Percentiles rank a stretch among this genome's conserved stretches.
These are phyloP conservation scores for Pittosporum tobira DNA, from an alignment of 129 eudicot genomes.

Conservation along the genomic window DNA sequence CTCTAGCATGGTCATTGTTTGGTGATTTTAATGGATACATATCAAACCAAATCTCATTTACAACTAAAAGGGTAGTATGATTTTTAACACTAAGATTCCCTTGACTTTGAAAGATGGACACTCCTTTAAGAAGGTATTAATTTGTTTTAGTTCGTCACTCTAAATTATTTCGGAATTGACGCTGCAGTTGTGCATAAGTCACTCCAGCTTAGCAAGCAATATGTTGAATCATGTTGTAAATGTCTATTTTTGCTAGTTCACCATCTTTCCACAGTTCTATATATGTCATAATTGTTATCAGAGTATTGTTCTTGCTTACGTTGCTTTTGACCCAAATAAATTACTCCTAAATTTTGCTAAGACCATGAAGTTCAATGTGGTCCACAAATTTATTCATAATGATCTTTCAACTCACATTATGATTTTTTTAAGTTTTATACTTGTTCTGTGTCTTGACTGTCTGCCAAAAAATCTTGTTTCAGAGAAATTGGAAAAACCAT, in stretches of 20 bases:
- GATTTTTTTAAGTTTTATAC: not conserved
- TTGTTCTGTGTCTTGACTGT: conserved; percentile 32
- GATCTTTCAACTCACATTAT: no score
- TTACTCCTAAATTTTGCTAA: not conserved
- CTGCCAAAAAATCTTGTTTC: conserved; percentile 30
- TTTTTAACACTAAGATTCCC: not conserved
- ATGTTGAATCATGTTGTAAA: no score
- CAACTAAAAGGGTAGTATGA: not conserved
- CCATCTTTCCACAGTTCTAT: not conserved
- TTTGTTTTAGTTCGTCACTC: not conserved
- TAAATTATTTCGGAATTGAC: not conserved
- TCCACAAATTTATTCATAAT: no score
- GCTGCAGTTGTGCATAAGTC: not conserved
- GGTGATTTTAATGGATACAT: no score
- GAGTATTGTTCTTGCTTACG: not conserved
- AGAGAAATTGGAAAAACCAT: conserved; percentile 27
- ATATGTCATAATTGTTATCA: no score
- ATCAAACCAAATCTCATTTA: not conserved
- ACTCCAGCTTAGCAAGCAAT: no score
- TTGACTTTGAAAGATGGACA: not conserved
- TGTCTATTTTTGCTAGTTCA: no score
- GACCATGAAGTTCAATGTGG: not conserved
- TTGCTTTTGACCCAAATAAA: not conserved
- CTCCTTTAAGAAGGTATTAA: not conserved
- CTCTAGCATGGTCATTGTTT: no score